A percentile compares a stretch with the other conserved stretches of the same genome.
phyloP scores from a whole-genome alignment of 2,329 filamentous ascomycete species.

The Chaetomiaceae sp. region DNA sequence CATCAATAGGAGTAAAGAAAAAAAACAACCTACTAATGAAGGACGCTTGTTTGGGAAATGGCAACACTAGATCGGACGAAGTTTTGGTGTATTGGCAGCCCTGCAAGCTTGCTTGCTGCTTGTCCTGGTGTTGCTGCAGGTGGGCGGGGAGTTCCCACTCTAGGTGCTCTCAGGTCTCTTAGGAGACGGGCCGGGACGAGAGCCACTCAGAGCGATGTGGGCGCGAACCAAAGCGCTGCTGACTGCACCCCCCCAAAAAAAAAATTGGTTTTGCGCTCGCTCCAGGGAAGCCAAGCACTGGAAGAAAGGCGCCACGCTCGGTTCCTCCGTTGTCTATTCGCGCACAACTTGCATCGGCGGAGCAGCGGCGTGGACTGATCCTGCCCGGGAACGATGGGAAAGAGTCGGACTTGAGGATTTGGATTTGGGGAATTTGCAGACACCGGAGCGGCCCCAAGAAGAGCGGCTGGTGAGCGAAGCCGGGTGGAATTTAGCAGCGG shows the following conservation, averaged over 20 bases:
- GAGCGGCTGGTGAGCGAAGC: slow-evolving; percentile 1
- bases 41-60: slow-evolving; percentile 20
- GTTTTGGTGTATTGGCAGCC: slow-evolving; percentile 16
- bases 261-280: neutral
- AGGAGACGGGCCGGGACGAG: slow-evolving; percentile 25
- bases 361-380: slow-evolving; percentile 14
- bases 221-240: slow-evolving; percentile 12
- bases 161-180: slow-evolving; percentile 28
- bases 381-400: neutral
- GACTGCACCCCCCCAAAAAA: slow-evolving; percentile 7
- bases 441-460: neutral
- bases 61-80: neutral
- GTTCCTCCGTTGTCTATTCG: neutral
- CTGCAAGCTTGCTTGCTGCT: slow-evolving; percentile 17
- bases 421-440: neutral
- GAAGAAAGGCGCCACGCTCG: slow-evolving; percentile 1
- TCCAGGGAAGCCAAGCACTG: slow-evolving; percentile 14
- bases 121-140: slow-evolving; percentile 10
- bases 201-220: slow-evolving; percentile 12
- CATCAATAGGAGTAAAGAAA: slow-evolving; percentile 3
- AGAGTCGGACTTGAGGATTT: neutral
- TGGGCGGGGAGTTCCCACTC: slow-evolving; percentile 20
- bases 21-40: slow-evolving; percentile 18
- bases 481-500: slow-evolving; percentile 21
- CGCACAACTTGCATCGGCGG: slow-evolving; percentile 4